Evolutionary conservation across 257 asterid species (phyloP).

Genomic region (Solanum rostratum): DNA sequence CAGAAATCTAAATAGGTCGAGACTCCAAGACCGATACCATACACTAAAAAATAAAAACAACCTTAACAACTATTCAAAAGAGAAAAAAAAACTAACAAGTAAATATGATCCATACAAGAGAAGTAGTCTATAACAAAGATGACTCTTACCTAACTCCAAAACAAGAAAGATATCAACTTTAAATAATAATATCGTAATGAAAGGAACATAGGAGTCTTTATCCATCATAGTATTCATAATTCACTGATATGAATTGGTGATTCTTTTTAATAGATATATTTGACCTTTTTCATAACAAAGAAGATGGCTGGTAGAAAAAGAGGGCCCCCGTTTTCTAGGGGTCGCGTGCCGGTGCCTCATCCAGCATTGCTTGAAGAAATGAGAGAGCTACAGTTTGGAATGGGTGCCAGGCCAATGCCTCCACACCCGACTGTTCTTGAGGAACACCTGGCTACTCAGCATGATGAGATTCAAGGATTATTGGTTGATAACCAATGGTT

Average conservation of each 20-base stretch:
- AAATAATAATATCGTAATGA: too few species aligned
- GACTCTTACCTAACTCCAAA: too few species aligned
- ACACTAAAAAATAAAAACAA: too few species aligned
- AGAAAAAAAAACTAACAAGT: too few species aligned
- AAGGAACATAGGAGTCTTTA: too few species aligned
- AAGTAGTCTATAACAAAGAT: too few species aligned
- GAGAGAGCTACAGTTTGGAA: slow-evolving; percentile 58
- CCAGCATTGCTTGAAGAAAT: slow-evolving; percentile 57
- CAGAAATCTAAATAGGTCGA: too few species aligned
- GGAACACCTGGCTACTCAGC: slow-evolving; percentile 72
- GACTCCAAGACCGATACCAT: too few species aligned
- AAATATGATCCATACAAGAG: too few species aligned
- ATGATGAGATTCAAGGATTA: slow-evolving; percentile 70
- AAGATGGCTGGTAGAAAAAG: slow-evolving; percentile 71
- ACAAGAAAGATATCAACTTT: too few species aligned
- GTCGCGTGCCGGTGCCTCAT: slow-evolving; percentile 36
- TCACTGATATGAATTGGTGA: not conserved
- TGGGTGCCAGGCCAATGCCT: slow-evolving; percentile 58
- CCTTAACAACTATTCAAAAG: too few species aligned
- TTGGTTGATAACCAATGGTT: slow-evolving; percentile 81
- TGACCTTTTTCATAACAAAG: not conserved
- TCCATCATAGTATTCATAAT: not conserved
- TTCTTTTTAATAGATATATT: not conserved
- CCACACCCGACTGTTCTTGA: slow-evolving; percentile 64
- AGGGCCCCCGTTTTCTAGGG: slow-evolving; percentile 56